These are phyloP conservation scores for Schizonepeta tenuifolia DNA, from an alignment of 257 asterid genomes.

Conservation along the genomic window DNA sequence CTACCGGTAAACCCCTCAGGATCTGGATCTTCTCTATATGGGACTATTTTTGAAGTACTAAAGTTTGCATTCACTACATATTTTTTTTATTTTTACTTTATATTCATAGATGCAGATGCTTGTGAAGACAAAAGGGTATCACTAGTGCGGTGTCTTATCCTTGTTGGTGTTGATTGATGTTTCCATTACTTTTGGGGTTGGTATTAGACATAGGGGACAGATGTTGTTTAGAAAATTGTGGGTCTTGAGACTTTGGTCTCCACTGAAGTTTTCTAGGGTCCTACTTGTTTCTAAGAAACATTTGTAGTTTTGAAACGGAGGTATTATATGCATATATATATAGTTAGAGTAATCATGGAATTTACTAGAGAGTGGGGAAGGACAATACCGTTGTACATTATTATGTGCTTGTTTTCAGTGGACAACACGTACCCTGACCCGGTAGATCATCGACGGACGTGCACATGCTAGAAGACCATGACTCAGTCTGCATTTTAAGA, in stretches of 20 bases:
- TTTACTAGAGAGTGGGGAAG: not conserved
- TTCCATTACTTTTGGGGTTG: slow-evolving; percentile 21
- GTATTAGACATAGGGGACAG: slow-evolving; percentile 3
- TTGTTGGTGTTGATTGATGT: slow-evolving; percentile 18
- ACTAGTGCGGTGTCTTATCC: slow-evolving; percentile 6
- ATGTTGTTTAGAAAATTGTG: not conserved
- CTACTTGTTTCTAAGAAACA: slow-evolving; percentile 15
- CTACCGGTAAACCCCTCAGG: slow-evolving; percentile 34
- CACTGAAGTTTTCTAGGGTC: slow-evolving; percentile 10
- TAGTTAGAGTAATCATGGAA: not conserved
- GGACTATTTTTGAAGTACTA: slow-evolving; percentile 29
- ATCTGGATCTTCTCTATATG: slow-evolving; percentile 32
- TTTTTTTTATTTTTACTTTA: slow-evolving; percentile 5
- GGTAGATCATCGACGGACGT: not conserved
- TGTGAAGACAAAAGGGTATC: slow-evolving; percentile 12
- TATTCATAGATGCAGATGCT: slow-evolving; percentile 14
- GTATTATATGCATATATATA: not conserved
- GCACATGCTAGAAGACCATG: not conserved
- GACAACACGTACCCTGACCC: not conserved
- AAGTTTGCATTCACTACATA: slow-evolving; percentile 31
- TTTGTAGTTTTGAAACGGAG: not conserved
- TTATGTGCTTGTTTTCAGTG: slow-evolving; percentile 23
- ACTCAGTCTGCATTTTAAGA: not conserved
- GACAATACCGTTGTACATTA: not conserved
- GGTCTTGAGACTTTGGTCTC: slow-evolving; percentile 15